Percentiles rank a stretch among this genome's conserved stretches.
These are phyloP conservation scores for Lactifluus pinguis DNA, from an alignment of 768 basidiomycete genomes.

Conservation along the genomic window DNA sequence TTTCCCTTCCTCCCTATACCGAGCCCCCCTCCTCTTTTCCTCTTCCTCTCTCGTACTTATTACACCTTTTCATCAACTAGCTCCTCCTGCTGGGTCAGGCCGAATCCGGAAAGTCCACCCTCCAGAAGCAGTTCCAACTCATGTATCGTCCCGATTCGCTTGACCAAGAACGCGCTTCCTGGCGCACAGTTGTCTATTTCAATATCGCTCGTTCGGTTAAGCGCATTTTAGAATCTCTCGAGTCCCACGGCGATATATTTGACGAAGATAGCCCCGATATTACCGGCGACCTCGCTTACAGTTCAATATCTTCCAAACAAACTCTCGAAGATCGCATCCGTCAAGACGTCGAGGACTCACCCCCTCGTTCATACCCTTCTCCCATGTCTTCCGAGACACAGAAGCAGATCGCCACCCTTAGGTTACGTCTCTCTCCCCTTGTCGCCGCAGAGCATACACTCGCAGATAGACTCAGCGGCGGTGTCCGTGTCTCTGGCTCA, in stretches of 20 bases:
- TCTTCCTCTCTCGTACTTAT: conserved; percentile 16
- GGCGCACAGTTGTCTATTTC: conserved; percentile 76
- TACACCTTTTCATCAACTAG: conserved; percentile 28
- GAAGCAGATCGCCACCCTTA: conserved; percentile 29
- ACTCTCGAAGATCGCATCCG: conserved; percentile 1
- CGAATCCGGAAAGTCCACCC: conserved; percentile 69
- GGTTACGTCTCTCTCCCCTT: conserved; percentile 50
- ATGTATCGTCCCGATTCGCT: conserved; percentile 69
- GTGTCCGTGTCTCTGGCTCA: conserved; percentile 63
- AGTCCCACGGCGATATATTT: conserved; percentile 22
- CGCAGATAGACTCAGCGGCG: conserved; percentile 66
- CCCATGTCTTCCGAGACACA: conserved; percentile 9
- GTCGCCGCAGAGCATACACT: conserved; percentile 53
- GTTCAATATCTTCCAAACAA: conserved; percentile 1
- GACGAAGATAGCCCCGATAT: conserved; percentile 6
- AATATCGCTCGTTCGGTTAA: conserved; percentile 46
- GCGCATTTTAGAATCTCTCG: conserved; percentile 27
- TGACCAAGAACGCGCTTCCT: conserved; percentile 61
- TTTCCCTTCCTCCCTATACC: background rate
- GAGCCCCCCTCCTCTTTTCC: too few relatives aligned
- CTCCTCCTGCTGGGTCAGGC: conserved; percentile 70
- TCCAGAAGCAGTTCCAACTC: conserved; percentile 74
- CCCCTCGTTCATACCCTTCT: background rate
- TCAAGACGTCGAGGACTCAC: background rate
- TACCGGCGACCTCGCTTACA: background rate